Conservation (phyloP, 2,329 filamentous ascomycete genomes). For the Apiospora saccharicola region DNA sequence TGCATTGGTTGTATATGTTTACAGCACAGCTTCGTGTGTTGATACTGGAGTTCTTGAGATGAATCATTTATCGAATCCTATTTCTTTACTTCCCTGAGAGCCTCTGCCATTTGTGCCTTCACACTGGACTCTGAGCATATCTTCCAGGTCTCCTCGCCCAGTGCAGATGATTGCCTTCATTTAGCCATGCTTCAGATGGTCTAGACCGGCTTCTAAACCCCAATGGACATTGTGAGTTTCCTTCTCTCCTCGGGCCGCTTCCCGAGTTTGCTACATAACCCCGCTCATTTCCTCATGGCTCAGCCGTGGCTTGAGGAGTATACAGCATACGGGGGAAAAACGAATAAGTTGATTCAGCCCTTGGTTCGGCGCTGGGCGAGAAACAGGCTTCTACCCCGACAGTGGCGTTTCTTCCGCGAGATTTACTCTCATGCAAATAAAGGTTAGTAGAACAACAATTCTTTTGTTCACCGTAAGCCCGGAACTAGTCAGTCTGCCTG, state of each 20-base stretch:
- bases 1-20: neutral
- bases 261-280: constrained; percentile 1
- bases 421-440: no score
- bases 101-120: neutral
- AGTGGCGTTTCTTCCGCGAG: neutral
- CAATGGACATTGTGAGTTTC: neutral
- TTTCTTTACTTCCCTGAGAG: no score
- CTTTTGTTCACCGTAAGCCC: neutral
- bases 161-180: neutral
- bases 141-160: no score
- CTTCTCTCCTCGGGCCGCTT: neutral
- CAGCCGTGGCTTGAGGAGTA: neutral
- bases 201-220: neutral
- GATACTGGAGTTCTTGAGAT: no score
- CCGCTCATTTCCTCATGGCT: constrained; percentile 3
- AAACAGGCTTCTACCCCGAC: neutral
- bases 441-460: neutral
- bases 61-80: neutral
- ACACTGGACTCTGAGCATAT: no score
- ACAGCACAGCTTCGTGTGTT: neutral
- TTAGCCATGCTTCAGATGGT: neutral
- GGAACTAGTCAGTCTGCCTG: neutral
- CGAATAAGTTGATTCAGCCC: neutral
- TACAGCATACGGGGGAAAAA: neutral
- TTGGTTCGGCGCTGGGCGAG: neutral